Percentiles rank a stretch among this genome's conserved stretches.
These are phyloP conservation scores for Exophiala sp. DNA, from an alignment of 2,329 filamentous ascomycete genomes.

Conservation along the genomic window DNA sequence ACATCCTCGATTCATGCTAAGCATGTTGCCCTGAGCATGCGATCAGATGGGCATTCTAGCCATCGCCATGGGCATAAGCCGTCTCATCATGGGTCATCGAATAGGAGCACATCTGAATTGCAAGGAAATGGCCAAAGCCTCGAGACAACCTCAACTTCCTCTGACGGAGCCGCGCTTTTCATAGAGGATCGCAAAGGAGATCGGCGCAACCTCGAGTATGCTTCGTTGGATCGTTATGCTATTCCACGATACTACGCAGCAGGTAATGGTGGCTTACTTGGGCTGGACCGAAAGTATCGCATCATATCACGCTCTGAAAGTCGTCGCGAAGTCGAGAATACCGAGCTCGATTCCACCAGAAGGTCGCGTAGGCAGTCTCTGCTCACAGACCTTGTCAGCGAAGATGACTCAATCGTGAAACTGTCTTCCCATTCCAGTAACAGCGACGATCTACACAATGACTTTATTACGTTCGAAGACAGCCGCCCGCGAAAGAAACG, in stretches of 20 bases:
- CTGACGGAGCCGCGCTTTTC: constrained; percentile 10
- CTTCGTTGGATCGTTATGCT: constrained; percentile 66
- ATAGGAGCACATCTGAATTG: not conserved
- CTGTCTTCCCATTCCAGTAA: constrained; percentile 21
- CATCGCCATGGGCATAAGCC: not conserved
- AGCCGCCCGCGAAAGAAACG: constrained; percentile 14
- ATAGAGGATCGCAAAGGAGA: constrained; percentile 69
- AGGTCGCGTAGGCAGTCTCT: constrained; percentile 37
- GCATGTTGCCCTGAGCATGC: not conserved
- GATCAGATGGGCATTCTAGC: not conserved
- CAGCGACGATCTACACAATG: constrained; percentile 19
- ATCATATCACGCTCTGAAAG: constrained; percentile 65
- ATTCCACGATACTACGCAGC: constrained; percentile 68
- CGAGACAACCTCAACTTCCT: not conserved
- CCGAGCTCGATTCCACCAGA: constrained; percentile 38
- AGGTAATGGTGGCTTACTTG: constrained; percentile 67
- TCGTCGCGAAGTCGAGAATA: constrained; percentile 42
- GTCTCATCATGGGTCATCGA: not conserved
- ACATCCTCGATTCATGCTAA: too few relatives aligned
- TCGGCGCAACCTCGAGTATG: constrained; percentile 69
- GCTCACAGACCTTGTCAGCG: constrained; percentile 30
- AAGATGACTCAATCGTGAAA: constrained; percentile 29
- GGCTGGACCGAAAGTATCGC: constrained; percentile 55
- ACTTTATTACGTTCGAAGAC: constrained; percentile 37
- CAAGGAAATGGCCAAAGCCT: not conserved